A percentile compares a stretch with the other conserved stretches of the same genome.
phyloP scores from a whole-genome alignment of 2,329 filamentous ascomycete genomes.

The Venturia pyrina region DNA sequence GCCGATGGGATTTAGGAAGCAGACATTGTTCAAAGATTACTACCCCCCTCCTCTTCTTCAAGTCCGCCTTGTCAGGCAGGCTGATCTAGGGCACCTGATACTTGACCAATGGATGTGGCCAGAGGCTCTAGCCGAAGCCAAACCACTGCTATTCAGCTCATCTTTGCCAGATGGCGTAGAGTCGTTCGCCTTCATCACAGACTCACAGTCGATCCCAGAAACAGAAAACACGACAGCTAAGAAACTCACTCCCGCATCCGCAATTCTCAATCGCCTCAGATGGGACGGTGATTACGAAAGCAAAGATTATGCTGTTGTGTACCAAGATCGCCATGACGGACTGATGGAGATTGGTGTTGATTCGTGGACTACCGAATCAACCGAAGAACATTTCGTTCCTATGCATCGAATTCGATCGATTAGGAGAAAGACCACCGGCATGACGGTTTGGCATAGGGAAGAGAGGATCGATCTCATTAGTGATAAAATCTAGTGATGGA shows the following conservation, averaged over 20 bases:
- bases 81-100: neutral
- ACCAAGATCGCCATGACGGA: conserved; percentile 10
- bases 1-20: neutral
- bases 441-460: conserved; percentile 9
- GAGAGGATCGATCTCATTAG: conserved; percentile 13
- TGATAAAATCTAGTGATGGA: neutral
- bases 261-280: conserved; percentile 9
- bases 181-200: neutral
- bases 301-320: conserved; percentile 8
- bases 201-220: neutral
- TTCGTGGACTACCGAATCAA: neutral
- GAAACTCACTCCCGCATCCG: conserved; percentile 4
- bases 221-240: neutral
- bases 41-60: neutral
- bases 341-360: conserved; percentile 10
- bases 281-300: conserved; percentile 8
- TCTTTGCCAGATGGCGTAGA: neutral
- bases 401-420: conserved; percentile 6
- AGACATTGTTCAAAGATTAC: conserved; percentile 6
- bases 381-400: conserved; percentile 10
- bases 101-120: conserved; percentile 7
- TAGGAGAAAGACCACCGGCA: conserved; percentile 6
- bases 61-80: conserved; percentile 1
- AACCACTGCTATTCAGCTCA: conserved; percentile 1
- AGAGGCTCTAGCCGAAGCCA: neutral